Evolutionary conservation across 176 grass and related monocot species (phyloP).

Genomic region (Oryza glaberrima): DNA sequence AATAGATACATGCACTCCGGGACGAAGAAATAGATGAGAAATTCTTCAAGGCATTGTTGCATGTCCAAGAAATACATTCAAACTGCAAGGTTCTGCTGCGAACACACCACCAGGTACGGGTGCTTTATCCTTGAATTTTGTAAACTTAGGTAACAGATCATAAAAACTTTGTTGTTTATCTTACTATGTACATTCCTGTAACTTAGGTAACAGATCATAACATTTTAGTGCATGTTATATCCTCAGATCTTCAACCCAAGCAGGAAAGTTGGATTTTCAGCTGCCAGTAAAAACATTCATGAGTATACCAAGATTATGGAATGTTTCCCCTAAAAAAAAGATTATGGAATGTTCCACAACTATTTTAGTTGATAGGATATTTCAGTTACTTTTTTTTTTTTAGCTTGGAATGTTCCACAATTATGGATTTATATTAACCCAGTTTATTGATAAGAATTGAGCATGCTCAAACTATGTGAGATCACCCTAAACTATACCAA

Average conservation of each 20-base stretch:
- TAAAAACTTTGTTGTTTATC: not conserved
- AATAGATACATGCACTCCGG: constrained; percentile 87
- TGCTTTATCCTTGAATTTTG: constrained; percentile 9
- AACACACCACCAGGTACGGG: constrained; percentile 92
- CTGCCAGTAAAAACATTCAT: not conserved
- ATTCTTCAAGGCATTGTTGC: constrained; percentile 90
- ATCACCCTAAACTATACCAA: not conserved
- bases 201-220: constrained; percentile 20
- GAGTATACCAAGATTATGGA: too few relatives aligned
- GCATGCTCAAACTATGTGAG: constrained; percentile 6
- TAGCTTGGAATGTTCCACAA: constrained; percentile 5
- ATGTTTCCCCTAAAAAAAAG: too few relatives aligned
- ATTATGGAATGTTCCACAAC: too few relatives aligned
- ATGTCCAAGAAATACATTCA: constrained; percentile 99
- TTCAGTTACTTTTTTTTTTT: not conserved
- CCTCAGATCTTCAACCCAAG: not conserved
- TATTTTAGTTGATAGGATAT: not conserved
- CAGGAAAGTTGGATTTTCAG: not conserved
- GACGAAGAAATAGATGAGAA: constrained; percentile 92
- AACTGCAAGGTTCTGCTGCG: constrained; percentile 95
- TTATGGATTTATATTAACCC: not conserved
- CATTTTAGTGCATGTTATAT: not conserved
- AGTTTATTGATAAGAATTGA: not conserved
- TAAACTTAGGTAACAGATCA: constrained; percentile 19
- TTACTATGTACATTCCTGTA: not conserved